These are phyloP conservation scores for Aureobasidium sp. DNA, from an alignment of 2,329 filamentous ascomycete genomes.

Conservation along the genomic window DNA sequence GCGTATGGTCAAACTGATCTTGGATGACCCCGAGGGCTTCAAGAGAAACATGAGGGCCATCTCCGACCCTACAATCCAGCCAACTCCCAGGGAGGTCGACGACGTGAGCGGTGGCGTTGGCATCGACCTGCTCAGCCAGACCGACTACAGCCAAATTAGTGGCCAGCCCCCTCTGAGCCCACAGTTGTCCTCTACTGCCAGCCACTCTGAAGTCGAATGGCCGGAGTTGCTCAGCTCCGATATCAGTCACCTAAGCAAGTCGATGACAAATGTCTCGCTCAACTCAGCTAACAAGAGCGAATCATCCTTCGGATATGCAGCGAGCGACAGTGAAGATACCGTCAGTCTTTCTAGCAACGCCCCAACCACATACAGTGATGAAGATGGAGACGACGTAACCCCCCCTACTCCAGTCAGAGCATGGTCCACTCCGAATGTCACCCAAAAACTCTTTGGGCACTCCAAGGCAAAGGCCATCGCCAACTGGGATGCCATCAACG, in stretches of 20 bases:
- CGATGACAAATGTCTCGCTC: slow-evolving; percentile 9
- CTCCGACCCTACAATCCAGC: neutral
- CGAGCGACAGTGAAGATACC: neutral
- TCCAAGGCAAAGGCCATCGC: slow-evolving; percentile 25
- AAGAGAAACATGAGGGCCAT: slow-evolving; percentile 17
- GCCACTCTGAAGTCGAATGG: slow-evolving; percentile 12
- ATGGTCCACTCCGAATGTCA: slow-evolving; percentile 16
- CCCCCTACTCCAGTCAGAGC: slow-evolving; percentile 6
- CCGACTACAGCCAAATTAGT: slow-evolving; percentile 6
- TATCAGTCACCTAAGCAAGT: neutral
- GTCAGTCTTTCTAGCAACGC: neutral
- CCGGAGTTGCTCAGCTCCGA: slow-evolving; percentile 15
- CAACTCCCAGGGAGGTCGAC: neutral
- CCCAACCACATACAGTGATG: neutral
- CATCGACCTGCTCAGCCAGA: neutral
- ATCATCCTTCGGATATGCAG: neutral
- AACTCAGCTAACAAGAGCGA: neutral
- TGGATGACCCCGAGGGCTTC: slow-evolving; percentile 23
- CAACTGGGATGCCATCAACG: slow-evolving; percentile 23
- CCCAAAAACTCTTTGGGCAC: slow-evolving; percentile 24
- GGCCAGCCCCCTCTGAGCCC: neutral
- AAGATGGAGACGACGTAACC: neutral
- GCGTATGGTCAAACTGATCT: slow-evolving; percentile 34
- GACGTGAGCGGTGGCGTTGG: neutral
- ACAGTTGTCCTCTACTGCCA: neutral